These are phyloP conservation scores for Pythium volutum DNA, from an alignment of 352 stramenopile genomes.

Conservation along the genomic window DNA sequence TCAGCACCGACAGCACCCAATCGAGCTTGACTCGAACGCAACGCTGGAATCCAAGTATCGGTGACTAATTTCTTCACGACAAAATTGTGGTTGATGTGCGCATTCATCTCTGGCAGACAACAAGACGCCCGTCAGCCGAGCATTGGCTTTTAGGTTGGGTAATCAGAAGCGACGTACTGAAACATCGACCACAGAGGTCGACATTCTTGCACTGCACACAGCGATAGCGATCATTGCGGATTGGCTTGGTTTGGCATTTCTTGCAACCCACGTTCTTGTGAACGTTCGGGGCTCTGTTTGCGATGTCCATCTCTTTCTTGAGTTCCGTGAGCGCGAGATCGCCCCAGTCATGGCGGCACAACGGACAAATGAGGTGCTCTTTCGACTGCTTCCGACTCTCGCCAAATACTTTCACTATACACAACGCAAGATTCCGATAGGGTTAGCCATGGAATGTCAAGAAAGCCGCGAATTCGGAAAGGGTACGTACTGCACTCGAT, in stretches of 20 bases:
- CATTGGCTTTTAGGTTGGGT: not conserved
- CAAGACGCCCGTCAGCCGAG: not conserved
- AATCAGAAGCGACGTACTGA: constrained; percentile 39
- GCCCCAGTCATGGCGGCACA: constrained; percentile 83
- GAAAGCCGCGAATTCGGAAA: not conserved
- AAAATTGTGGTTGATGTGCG: constrained; percentile 63
- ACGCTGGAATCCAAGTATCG: constrained; percentile 51
- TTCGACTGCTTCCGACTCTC: constrained; percentile 80
- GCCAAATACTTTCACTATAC: constrained; percentile 77
- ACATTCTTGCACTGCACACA: constrained; percentile 79
- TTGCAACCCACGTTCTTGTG: constrained; percentile 63
- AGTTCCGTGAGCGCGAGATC: constrained; percentile 54
- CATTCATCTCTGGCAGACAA: constrained; percentile 43
- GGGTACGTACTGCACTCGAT: constrained; percentile 55
- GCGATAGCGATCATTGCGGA: constrained; percentile 75
- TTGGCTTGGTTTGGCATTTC: constrained; percentile 73
- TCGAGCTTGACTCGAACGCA: constrained; percentile 23
- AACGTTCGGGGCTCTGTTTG: constrained; percentile 70
- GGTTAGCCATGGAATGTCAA: not conserved
- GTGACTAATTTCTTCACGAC: constrained; percentile 63
- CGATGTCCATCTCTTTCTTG: constrained; percentile 70
- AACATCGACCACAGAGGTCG: constrained; percentile 74
- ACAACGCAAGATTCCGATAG: not conserved
- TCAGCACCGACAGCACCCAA: constrained; percentile 33
- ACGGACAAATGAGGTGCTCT: constrained; percentile 79